A percentile compares a stretch with the other conserved stretches of the same genome.
Conservation (phyloP, 768 basidiomycete genomes). For the Suillus clintonianus region DNA sequence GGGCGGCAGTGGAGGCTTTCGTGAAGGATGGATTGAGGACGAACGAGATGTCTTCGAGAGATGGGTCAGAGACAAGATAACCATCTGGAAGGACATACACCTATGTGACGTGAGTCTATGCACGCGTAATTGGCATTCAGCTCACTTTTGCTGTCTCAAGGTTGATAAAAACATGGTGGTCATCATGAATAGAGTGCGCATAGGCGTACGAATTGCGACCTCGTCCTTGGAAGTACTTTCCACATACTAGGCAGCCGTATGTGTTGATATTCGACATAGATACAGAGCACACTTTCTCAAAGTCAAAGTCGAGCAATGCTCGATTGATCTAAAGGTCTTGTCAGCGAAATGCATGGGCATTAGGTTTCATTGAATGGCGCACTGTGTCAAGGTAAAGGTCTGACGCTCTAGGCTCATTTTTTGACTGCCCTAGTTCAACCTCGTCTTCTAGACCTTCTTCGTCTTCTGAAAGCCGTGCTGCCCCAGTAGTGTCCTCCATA, state of each 20-base stretch:
- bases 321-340: conserved; percentile 76
- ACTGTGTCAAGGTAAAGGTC: conserved; percentile 96
- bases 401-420: conserved; percentile 49
- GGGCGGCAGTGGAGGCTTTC: conserved; percentile 48
- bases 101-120: conserved; percentile 39
- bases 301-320: conserved; percentile 92
- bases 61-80: conserved; percentile 95
- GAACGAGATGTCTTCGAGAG: conserved; percentile 90
- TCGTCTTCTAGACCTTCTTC: conserved; percentile 29
- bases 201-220: conserved; percentile 94
- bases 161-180: conserved; percentile 98
- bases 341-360: not conserved
- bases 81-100: conserved; percentile 98
- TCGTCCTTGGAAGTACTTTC: conserved; percentile 98
- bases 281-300: conserved; percentile 98
- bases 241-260: conserved; percentile 96
- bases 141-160: conserved; percentile 87
- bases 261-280: conserved; percentile 96
- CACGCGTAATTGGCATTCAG: not conserved
- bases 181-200: conserved; percentile 95
- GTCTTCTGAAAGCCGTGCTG: conserved; percentile 19
- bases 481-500: conserved; percentile 3
- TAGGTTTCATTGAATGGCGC: conserved; percentile 33
- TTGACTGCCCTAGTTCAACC: conserved; percentile 21
- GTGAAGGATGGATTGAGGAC: conserved; percentile 90